Conservation (phyloP, 1,139 yeast genomes). For the Geotrichum carabidarum region DNA sequence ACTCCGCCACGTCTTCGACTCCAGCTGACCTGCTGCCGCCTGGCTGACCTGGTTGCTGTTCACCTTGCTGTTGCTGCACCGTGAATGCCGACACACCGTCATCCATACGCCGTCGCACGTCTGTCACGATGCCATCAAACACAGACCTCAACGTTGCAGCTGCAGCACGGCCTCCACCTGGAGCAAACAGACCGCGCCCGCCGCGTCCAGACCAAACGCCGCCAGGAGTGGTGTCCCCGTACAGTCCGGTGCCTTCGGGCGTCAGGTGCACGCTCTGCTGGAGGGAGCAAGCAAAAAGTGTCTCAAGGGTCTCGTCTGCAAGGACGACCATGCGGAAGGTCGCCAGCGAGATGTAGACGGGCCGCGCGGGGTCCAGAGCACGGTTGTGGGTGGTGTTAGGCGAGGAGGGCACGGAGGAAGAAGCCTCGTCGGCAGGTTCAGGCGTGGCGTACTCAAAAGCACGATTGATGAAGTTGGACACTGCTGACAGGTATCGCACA, state of each 20-base stretch:
- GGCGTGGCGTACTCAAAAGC: constrained; percentile 83
- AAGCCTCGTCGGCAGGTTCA: constrained; percentile 35
- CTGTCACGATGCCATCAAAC: constrained; percentile 88
- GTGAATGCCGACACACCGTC: constrained; percentile 36
- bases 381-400: constrained; percentile 52
- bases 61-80: constrained; percentile 8
- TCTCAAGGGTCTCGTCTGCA: constrained; percentile 90
- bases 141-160: constrained; percentile 70
- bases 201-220: not conserved
- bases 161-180: constrained; percentile 25
- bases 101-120: constrained; percentile 83
- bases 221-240: constrained; percentile 19
- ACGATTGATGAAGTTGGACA: constrained; percentile 78
- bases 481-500: constrained; percentile 79
- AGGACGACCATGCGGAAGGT: constrained; percentile 92
- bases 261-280: constrained; percentile 64
- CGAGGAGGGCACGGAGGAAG: constrained; percentile 20
- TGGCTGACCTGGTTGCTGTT: constrained; percentile 14
- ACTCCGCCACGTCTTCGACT: constrained; percentile 34
- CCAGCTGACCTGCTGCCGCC: constrained; percentile 23
- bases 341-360: constrained; percentile 71
- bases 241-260: constrained; percentile 39
- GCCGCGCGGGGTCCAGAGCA: constrained; percentile 75
- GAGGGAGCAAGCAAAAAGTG: constrained; percentile 66
- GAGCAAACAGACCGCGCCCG: constrained; percentile 1